Base-by-base conservation (phyloP, 768 basidiomycete species). In the Candolleomyces eurysporus region DNA sequence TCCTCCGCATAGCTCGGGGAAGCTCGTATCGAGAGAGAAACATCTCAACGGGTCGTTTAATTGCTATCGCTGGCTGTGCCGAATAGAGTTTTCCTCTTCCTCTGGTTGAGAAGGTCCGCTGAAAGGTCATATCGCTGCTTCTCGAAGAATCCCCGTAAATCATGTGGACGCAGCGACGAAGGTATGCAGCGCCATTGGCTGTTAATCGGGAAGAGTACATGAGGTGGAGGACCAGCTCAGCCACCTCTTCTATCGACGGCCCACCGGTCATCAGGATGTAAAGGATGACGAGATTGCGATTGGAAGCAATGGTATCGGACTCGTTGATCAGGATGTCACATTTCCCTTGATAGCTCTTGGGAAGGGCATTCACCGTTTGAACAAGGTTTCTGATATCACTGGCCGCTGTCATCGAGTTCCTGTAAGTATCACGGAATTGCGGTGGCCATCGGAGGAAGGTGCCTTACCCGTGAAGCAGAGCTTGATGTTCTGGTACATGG, bases 121-220 rank as follows among this genome's bases (percentile, higher is more conserved):
- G 73, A 57, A 79, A 80, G 5, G 75, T 72, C 70, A 78, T 74
- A 31, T 77, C 71, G 14, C 73, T 68, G n/a, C 74, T 69, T 7
- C 61, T 64, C 36, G 65, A 36, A 9, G 71, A 69, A 31, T 73
- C 67, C 3, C 71, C 72, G 57, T 79, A 79, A 8, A 78, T 75
- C 32, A 68, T 55, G 48, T 73, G 73, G 32, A 75, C 67, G 60
- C 76, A 78, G 8, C 69, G 71, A 30, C 70, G 68, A 48, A 78
- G 58, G 56, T 79, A 78, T 3, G 73, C 69, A 13, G 75, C 74
- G 19, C 69, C 69, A 7, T 72, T 69, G 10, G 71, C 69, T 0
- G 76, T 67, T n/a, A 81, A 66, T 22, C 67, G 68, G 43, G 75
- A 67, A 1, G 79, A 79, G 64, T 79, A 81, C 76, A 79, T 79